Percentiles rank a stretch among this genome's conserved stretches.
These are phyloP conservation scores for Ilex paraguariensis DNA, from an alignment of 305 asterid species.

Conservation along the genomic window DNA sequence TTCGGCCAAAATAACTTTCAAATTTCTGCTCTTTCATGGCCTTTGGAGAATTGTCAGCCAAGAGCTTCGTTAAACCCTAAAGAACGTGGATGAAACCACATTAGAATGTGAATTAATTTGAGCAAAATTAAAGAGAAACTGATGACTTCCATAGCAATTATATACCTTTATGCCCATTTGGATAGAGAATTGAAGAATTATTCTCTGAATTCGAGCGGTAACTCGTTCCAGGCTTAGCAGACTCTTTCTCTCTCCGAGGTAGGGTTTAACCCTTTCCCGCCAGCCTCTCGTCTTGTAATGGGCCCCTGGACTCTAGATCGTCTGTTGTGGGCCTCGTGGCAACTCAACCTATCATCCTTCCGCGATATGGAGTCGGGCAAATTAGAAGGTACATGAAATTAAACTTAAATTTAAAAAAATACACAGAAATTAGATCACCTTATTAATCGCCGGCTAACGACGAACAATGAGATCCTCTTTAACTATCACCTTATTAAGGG, in stretches of 20 bases:
- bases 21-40: constrained; percentile 92
- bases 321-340: no score
- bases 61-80: constrained; percentile 92
- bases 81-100: constrained; percentile 1
- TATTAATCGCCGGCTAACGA: no score
- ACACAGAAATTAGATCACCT: no score
- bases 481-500: no score
- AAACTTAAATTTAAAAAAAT: no score
- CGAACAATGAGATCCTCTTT: no score
- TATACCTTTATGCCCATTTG: constrained; percentile 43
- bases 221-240: not conserved
- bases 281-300: not conserved
- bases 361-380: no score
- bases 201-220: not conserved
- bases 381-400: no score
- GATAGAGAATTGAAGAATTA: not conserved
- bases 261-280: constrained; percentile 30
- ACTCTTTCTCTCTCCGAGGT: not conserved
- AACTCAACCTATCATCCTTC: no score
- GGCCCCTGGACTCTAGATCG: no score
- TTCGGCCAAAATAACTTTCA: constrained; percentile 90
- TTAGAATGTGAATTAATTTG: not conserved
- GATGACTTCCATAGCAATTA: not conserved
- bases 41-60: constrained; percentile 91
- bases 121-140: not conserved